Conservation (phyloP, 2,329 filamentous ascomycete species). For the Ophiostoma angusticollis region DNA sequence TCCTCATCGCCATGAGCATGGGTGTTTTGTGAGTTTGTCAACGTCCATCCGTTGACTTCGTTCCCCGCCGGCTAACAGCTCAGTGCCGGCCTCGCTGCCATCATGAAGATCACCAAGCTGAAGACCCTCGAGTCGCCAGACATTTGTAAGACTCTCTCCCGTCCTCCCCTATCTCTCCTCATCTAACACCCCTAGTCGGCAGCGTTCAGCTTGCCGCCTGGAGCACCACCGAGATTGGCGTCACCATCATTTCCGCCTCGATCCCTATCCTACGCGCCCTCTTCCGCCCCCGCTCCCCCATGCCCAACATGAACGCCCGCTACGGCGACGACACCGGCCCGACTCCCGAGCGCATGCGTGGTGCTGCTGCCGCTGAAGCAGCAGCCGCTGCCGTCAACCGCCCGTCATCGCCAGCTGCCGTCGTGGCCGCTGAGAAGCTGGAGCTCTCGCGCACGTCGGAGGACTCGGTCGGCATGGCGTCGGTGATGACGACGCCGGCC, state of each 20-base stretch:
- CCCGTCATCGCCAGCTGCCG: too few relatives aligned
- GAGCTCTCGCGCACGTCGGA: too few relatives aligned
- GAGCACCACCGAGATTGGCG: conserved; percentile 21
- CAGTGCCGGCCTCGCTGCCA: conserved; percentile 6
- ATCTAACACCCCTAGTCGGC: conserved; percentile 1
- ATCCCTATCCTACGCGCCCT: conserved; percentile 21
- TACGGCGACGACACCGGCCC: not conserved
- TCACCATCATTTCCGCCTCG: conserved; percentile 24
- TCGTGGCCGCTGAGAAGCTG: too few relatives aligned
- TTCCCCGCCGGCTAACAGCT: not conserved
- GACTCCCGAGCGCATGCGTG: not conserved
- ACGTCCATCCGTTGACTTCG: not conserved
- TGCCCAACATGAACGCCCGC: not conserved
- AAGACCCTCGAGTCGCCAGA: conserved; percentile 6
- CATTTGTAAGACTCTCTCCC: conserved; percentile 2
- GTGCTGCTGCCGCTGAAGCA: not conserved
- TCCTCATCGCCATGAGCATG: conserved; percentile 21
- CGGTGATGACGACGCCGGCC: too few relatives aligned
- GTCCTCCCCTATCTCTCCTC: not conserved
- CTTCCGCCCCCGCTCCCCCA: conserved; percentile 6
- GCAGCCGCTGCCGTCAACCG: not conserved
- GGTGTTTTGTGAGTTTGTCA: conserved; percentile 18
- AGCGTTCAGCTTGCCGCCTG: conserved; percentile 17
- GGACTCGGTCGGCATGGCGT: too few relatives aligned
- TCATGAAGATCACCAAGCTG: conserved; percentile 6